Evolutionary conservation across 768 basidiomycete genomes (phyloP), one percentile per base, ranked within the genome.

Genomic region (Trametes gibbosa): DNA sequence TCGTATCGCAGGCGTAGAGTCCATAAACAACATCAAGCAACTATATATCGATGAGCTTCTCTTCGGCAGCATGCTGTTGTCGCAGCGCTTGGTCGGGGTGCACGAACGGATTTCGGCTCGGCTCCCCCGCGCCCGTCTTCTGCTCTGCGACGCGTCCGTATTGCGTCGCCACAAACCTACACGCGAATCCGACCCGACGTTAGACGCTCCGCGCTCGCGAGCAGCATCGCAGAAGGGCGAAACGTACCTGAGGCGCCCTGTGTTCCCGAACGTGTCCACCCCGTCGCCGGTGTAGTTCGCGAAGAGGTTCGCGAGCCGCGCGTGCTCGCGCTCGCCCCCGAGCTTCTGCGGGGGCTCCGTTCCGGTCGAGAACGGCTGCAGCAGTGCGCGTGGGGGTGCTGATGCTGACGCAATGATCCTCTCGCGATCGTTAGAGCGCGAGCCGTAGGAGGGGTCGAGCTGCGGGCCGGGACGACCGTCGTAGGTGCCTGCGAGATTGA

Each of bases 221-320:
- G 4, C 23, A 40, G 13, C 29, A 19, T 12, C 19, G 42, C 21
- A 43, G 16, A 16, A n/a, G 2, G 25, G 1, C n/a, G n/a, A n/a
- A 2, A 58, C 77, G 63, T 56, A 83, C 77, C 93, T 82, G 65
- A 94, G 68, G 52, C 76, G 59, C 23, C 95, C 95, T 24, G 83
- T 63, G 70, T 97, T 97, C 54, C 95, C 95, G 68, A 95, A 96
- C 52, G 95, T 95, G 73, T 98, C 95, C 72, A 89, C 79, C 1
- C 95, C 95, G 66, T 90, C 92, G 55, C 95, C 94, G n/a, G 77
- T 71, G 56, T 87, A 79, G 67, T 88, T 89, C 19, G 90, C 93
- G 64, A 95, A 85, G 65, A 95, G 72, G 53, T 73, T 75, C 4
- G 93, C 93, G 56, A 98, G 81, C 27, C 84, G 81, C 39, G 80